Evolutionary conservation across 2,329 filamentous ascomycete genomes (phyloP).

Genomic region (Aspergillus clavatus): DNA sequence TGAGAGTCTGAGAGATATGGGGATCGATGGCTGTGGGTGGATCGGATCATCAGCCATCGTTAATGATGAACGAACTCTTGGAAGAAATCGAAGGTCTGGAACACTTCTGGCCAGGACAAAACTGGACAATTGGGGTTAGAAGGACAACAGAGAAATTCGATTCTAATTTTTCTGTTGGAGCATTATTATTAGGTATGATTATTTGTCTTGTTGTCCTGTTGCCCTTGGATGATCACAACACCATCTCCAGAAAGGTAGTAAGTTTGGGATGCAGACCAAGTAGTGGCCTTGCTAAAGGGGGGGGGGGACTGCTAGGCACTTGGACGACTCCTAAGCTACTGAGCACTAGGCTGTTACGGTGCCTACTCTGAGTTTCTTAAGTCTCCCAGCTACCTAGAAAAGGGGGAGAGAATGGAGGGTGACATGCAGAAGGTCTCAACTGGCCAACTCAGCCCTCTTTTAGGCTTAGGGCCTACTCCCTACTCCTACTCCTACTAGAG

Average conservation of each 20-base stretch:
- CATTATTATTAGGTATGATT: too few species aligned
- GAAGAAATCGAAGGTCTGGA: background rate
- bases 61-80: background rate
- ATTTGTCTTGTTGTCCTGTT: too few species aligned
- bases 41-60: background rate
- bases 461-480: background rate
- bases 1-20: too few species aligned
- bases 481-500: too few species aligned
- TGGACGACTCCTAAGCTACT: too few species aligned
- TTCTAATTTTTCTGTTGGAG: background rate
- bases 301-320: too few species aligned
- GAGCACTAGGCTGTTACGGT: too few species aligned
- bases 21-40: background rate
- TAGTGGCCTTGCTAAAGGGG: too few species aligned
- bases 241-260: too few species aligned
- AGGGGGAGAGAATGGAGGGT: slow-evolving; percentile 5
- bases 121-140: background rate
- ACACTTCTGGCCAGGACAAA: background rate
- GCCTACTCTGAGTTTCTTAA: too few species aligned
- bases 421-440: slow-evolving; percentile 1
- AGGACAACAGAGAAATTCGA: background rate
- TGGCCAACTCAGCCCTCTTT: background rate
- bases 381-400: background rate
- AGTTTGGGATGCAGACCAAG: too few species aligned
- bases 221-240: too few species aligned